Evolutionary conservation across 768 basidiomycete species (phyloP).

Genomic region (Naganishia vishniacii): DNA sequence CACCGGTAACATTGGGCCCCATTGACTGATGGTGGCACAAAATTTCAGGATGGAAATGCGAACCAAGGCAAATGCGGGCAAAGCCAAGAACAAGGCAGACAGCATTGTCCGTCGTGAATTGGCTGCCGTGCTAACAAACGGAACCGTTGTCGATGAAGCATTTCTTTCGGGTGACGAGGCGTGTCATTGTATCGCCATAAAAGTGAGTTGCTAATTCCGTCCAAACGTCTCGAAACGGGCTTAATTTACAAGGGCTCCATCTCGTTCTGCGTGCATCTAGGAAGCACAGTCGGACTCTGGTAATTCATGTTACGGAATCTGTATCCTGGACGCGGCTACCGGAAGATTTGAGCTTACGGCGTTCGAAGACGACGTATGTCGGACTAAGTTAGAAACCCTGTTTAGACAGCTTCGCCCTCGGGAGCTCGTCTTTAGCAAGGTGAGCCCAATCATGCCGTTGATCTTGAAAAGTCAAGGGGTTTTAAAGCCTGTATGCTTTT

Average conservation of each 20-base stretch:
- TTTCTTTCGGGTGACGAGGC: slow-evolving; percentile 88
- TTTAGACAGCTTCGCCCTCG: slow-evolving; percentile 85
- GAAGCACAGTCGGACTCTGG: slow-evolving; percentile 23
- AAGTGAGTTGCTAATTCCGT: slow-evolving; percentile 48
- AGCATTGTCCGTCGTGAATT: slow-evolving; percentile 86
- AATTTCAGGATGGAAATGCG: slow-evolving; percentile 73
- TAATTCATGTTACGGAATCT: slow-evolving; percentile 64
- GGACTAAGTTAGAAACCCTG: slow-evolving; percentile 87
- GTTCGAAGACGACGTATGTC: slow-evolving; percentile 86
- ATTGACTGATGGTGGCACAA: too few species aligned
- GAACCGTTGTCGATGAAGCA: slow-evolving; percentile 85
- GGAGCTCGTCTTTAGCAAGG: slow-evolving; percentile 86
- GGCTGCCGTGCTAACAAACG: slow-evolving; percentile 92
- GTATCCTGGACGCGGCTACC: slow-evolving; percentile 87
- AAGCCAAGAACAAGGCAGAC: slow-evolving; percentile 48
- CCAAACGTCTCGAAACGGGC: neutral
- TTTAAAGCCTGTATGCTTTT: neutral
- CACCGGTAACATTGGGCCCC: too few species aligned
- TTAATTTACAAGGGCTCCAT: too few species aligned
- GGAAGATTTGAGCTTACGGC: slow-evolving; percentile 86
- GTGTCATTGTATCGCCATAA: slow-evolving; percentile 87
- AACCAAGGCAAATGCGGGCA: slow-evolving; percentile 48
- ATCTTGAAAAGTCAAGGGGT: too few species aligned
- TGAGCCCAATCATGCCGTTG: too few species aligned
- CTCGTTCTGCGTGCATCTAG: neutral